These are phyloP conservation scores for Begonia masoniana DNA, from an alignment of 306 rosid genomes.

Conservation along the genomic window DNA sequence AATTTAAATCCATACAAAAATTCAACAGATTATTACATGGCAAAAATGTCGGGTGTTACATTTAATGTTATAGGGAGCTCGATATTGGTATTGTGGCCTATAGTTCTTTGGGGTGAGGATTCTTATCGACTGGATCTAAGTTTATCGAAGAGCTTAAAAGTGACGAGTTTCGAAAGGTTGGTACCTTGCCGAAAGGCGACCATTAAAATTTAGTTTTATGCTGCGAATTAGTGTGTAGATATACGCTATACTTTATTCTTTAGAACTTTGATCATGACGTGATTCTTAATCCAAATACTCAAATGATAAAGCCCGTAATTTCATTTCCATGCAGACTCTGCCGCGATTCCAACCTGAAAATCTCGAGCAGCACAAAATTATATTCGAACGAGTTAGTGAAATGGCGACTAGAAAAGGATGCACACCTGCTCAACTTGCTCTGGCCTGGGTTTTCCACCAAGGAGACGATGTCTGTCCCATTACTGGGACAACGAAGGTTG, in stretches of 20 bases:
- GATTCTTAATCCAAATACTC: too few relatives aligned
- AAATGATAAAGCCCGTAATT: too few relatives aligned
- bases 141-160: conserved; percentile 14
- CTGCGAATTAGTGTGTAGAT: too few relatives aligned
- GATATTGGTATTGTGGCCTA: conserved; percentile 57
- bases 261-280: too few relatives aligned
- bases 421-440: conserved; percentile 14
- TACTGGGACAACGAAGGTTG: conserved; percentile 23
- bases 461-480: conserved; percentile 15
- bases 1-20: too few relatives aligned
- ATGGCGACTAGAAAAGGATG: conserved; percentile 17
- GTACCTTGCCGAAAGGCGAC: neutral
- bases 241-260: too few relatives aligned
- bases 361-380: conserved; percentile 15
- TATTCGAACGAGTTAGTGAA: conserved; percentile 15
- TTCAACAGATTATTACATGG: too few relatives aligned
- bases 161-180: conserved; percentile 36
- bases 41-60: too few relatives aligned
- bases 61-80: conserved; percentile 29
- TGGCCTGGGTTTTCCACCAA: conserved; percentile 18
- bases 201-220: too few relatives aligned
- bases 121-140: conserved; percentile 42
- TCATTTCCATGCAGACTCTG: conserved; percentile 1
- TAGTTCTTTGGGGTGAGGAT: conserved; percentile 59
- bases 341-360: conserved; percentile 28